Evolutionary conservation across 75 land plant genomes (phyloP).

Genomic region (Cunninghamia lanceolata): DNA sequence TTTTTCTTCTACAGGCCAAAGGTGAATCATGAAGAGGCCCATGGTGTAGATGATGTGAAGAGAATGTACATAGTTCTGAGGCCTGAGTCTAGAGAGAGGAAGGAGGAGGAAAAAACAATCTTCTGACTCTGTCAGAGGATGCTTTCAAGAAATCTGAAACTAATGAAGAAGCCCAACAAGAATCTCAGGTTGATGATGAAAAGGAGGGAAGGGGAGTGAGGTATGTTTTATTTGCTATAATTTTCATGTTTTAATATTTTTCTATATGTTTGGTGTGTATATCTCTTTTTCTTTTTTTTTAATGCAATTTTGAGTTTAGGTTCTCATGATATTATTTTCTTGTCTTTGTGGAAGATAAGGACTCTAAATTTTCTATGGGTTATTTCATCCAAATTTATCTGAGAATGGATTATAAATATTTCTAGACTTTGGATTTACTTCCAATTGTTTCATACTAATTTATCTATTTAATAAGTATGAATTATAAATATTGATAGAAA

Average conservation of each 20-base stretch:
- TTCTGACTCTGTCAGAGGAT: slow-evolving; percentile 61
- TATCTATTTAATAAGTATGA: too few relatives aligned
- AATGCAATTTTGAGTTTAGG: neutral
- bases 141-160: slow-evolving; percentile 2
- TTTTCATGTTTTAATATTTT: neutral
- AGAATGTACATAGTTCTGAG: slow-evolving; percentile 67
- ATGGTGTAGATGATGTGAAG: slow-evolving; percentile 68
- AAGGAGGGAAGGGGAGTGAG: neutral
- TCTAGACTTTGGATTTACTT: too few relatives aligned
- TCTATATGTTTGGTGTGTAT: neutral
- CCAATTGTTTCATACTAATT: too few relatives aligned
- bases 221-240: neutral
- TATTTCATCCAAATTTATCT: too few relatives aligned
- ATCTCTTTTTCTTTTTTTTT: neutral
- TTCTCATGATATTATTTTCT: neutral
- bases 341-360: too few relatives aligned
- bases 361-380: too few relatives aligned
- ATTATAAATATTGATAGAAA: too few relatives aligned
- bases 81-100: slow-evolving; percentile 60
- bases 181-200: neutral
- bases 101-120: slow-evolving; percentile 64
- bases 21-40: slow-evolving; percentile 62
- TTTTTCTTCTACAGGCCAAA: slow-evolving; percentile 90
- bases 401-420: too few relatives aligned
- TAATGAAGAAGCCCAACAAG: neutral